These are phyloP conservation scores for Chenopodium album DNA, from an alignment of 148 eudicot genomes.

Conservation along the genomic window DNA sequence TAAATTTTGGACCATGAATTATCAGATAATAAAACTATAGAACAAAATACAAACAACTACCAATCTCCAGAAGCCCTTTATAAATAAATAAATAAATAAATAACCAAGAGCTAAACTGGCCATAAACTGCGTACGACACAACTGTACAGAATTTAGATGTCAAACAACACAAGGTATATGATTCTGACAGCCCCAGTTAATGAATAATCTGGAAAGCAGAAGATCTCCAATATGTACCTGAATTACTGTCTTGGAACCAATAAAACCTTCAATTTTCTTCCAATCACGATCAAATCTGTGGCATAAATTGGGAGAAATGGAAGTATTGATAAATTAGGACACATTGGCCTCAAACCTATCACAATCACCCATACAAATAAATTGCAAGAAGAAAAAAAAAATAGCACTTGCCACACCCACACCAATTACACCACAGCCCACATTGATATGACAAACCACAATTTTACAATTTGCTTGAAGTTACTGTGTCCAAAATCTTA, in stretches of 20 bases:
- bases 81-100: not conserved
- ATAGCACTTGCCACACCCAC: no score
- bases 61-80: not conserved
- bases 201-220: not conserved
- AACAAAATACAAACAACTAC: not conserved
- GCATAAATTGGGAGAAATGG: not conserved
- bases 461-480: no score
- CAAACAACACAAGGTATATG: not conserved
- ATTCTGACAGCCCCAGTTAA: not conserved
- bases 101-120: not conserved
- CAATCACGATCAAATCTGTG: constrained; percentile 70
- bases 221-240: constrained; percentile 39
- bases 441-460: no score
- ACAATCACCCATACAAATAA: not conserved
- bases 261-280: constrained; percentile 74
- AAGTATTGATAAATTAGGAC: not conserved
- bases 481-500: no score
- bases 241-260: constrained; percentile 64
- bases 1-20: no score
- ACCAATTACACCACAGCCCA: no score
- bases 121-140: not conserved
- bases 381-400: not conserved
- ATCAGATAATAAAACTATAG: not conserved
- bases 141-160: not conserved
- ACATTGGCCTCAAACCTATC: not conserved